Conservation (phyloP, 768 basidiomycete genomes). For the Udeniomyces megalosporus region DNA sequence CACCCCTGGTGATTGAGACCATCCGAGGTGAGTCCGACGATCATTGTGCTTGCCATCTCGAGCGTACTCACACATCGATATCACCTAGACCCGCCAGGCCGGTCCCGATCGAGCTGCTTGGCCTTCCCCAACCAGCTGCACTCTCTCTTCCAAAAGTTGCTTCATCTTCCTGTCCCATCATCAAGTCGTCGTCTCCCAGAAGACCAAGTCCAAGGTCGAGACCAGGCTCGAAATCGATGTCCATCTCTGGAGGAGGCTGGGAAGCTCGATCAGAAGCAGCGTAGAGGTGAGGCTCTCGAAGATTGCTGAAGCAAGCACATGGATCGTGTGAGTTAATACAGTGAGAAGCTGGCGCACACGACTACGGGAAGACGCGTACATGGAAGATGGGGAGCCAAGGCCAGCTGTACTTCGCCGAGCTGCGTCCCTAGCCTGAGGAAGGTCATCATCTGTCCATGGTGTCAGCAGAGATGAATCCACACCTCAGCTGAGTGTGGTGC, state of each 20-base stretch:
- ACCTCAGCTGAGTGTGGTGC: too few relatives aligned
- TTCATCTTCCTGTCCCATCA: background rate
- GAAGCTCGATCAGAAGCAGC: background rate
- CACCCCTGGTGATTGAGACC: background rate
- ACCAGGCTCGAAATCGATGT: conserved; percentile 1
- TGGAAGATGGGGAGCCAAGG: background rate
- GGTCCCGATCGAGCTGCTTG: background rate
- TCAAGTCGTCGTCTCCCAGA: background rate
- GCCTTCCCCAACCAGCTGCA: background rate
- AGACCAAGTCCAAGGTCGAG: background rate
- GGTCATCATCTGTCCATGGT: too few relatives aligned
- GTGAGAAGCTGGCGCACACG: background rate
- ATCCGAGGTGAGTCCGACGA: background rate
- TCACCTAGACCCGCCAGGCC: background rate
- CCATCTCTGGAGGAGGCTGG: background rate
- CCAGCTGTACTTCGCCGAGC: background rate
- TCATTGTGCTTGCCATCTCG: background rate
- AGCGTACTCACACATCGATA: background rate
- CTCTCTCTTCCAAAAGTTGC: background rate
- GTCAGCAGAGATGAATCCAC: too few relatives aligned
- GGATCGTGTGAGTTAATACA: background rate
- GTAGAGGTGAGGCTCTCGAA: background rate
- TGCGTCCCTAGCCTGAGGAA: background rate
- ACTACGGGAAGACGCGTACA: background rate
- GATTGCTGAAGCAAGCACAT: background rate